Evolutionary conservation across 148 eudicot species (phyloP), one percentile per base, ranked within the genome.

Genomic region (Heliosperma pusillum): DNA sequence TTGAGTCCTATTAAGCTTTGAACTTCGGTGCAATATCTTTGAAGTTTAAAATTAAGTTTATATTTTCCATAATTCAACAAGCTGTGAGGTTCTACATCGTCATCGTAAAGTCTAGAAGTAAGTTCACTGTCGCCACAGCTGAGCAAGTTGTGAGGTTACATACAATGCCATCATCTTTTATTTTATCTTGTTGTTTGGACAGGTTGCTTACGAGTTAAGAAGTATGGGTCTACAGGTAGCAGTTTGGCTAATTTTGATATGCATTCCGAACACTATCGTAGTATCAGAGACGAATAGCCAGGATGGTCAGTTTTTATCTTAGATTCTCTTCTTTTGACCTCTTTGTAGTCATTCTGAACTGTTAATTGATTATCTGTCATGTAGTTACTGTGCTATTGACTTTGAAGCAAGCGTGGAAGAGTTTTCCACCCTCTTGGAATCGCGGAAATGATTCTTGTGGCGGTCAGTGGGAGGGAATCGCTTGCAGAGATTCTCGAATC

Each of bases 391-490:
- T 75, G 47, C 47, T 92, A 56, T 45, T 11, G 3, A 61, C 90
- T 73, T 84, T 90, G 65, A 81, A 60, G 66, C 26, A 57, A 40
- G 7, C 5, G 2, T 92, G 88, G 97, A 2, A 78, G 61, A 88
- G 87, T 82, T 70, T 66, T 25, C 95, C 95, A 5, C 87, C 87
- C 20, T 82, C 79, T 71, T 92, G 94, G 94, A 69, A 84, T 24
- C 71, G 75, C 75, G 65, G 19, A 50, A 50, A 50, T 42, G 92
- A 90, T 81, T 94, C 97, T 57, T 92, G 95, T 74, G 87, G 84
- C 13, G 16, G 26, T 26, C 68, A 64, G 29, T 92, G 97, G 97
- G 91, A 87, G 44, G 97, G 95, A 70, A 82, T 92, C 74, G 50
- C 0, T 30, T 92, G 97, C 84, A 84, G 19, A 30, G 74, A 77